These are phyloP conservation scores for Fraxinus ornus DNA, from an alignment of 305 asterid genomes.

Conservation along the genomic window DNA sequence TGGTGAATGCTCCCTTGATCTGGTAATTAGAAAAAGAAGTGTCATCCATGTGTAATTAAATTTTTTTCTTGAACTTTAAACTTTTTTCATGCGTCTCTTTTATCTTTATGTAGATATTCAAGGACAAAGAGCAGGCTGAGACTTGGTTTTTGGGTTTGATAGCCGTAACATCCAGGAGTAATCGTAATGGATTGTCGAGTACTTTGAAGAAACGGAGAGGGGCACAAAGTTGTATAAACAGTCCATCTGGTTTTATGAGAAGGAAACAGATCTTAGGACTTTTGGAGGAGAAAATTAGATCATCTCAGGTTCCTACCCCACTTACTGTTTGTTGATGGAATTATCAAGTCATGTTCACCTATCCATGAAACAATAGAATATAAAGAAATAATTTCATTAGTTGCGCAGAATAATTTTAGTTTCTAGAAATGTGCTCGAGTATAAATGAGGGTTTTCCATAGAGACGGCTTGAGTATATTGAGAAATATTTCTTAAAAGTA, in stretches of 20 bases:
- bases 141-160: slow-evolving; percentile 44
- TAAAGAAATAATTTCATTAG: background rate
- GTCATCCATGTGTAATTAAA: background rate
- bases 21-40: slow-evolving; percentile 28
- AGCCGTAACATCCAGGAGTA: slow-evolving; percentile 37
- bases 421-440: background rate
- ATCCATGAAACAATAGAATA: background rate
- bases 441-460: background rate
- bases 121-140: slow-evolving; percentile 44
- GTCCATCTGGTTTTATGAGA: slow-evolving; percentile 52
- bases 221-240: slow-evolving; percentile 46
- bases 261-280: slow-evolving; percentile 45
- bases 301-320: slow-evolving; percentile 31
- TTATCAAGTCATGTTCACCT: background rate
- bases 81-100: background rate
- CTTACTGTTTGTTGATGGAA: background rate
- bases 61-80: background rate
- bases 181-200: slow-evolving; percentile 22
- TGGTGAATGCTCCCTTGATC: slow-evolving; percentile 37
- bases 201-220: slow-evolving; percentile 34
- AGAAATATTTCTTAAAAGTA: background rate
- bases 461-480: background rate
- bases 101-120: slow-evolving; percentile 39
- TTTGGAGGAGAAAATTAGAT: slow-evolving; percentile 25
- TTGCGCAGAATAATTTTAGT: background rate